Base-by-base conservation (phyloP, 352 stramenopile species). In the Phytophthora litchii region DNA sequence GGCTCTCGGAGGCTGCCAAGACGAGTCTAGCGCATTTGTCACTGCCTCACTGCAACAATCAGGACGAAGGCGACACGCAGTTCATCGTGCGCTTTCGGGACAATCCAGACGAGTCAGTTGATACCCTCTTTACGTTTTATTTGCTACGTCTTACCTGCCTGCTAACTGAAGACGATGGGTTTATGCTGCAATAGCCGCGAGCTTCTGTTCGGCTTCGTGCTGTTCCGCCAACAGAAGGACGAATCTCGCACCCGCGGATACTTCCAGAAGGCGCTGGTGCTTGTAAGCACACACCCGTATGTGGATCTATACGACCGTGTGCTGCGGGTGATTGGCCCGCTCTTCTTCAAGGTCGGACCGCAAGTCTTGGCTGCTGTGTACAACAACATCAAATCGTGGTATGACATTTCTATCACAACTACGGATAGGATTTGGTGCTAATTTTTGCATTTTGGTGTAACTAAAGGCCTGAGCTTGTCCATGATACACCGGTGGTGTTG, bases 11-110 rank as follows among this genome's bases (percentile, higher is more conserved):
- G 16, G 66, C 67, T 12, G 79, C 81, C 31, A 77, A 78, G 54
- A 81, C 76, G 60, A 92, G 82, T 70, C 65, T 94, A 31, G 80
- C 80, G 54, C 79, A 92, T 47, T 53, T 94, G 31, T 73, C 85
- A 49, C 79, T 97, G 42, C 86, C 87, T 17, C 85, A 96, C 64
- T 92, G 84, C 72, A 94, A 91, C 74, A 91, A 86, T 47, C 85
- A 92, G 64, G 79, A 93, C 43, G 86, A 95, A 45, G 87, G 87
- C 16, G 86, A 96, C 67, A 91, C 83, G 49, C 83, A 94, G 60
- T 96, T 92, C 52, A 76, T 79, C 7, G 86, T 94, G 53, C 83
- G 87, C 54, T 91, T 91, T 42, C 68, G 70, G 16, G 60, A 83
- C 25, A 21, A 27, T 6, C 20, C 70, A 0, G 54, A 76, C 16